Percentiles rank a stretch among this genome's conserved stretches.
These are phyloP conservation scores for Picochlorum sp. DNA, from an alignment of 139 green algal genomes.

Conservation along the genomic window DNA sequence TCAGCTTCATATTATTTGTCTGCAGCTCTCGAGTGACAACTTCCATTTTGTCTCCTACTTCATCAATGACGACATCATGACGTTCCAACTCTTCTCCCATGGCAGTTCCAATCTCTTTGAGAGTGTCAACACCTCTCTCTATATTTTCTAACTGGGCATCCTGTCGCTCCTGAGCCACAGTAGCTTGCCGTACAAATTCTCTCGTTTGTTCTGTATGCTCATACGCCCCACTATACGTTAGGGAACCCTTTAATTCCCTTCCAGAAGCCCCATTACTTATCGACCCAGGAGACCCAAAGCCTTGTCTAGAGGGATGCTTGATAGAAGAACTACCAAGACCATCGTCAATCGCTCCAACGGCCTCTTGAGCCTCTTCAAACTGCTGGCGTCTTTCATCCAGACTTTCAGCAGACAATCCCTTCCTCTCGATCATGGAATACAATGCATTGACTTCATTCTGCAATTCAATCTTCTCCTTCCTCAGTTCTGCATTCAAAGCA, in stretches of 20 bases:
- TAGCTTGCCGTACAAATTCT: conserved; percentile 38
- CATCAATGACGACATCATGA: conserved; percentile 71
- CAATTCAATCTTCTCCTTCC: conserved; percentile 24
- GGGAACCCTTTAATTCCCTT: not conserved
- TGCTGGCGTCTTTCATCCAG: conserved; percentile 2
- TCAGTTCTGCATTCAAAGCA: conserved; percentile 70
- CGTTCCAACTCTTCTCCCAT: conserved; percentile 68
- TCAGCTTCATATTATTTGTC: conserved; percentile 76
- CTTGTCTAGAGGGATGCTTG: not conserved
- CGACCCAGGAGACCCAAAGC: no score
- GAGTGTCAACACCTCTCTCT: conserved; percentile 47
- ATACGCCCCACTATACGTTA: not conserved
- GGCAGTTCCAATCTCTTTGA: conserved; percentile 62
- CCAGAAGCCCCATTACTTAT: no score
- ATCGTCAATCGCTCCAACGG: conserved; percentile 6
- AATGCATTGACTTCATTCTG: conserved; percentile 23
- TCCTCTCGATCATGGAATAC: conserved; percentile 16
- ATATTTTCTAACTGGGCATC: conserved; percentile 70
- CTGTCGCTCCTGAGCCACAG: conserved; percentile 50
- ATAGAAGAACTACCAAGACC: not conserved
- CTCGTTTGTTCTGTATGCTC: conserved; percentile 7
- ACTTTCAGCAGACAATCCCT: conserved; percentile 13
- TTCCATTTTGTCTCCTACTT: conserved; percentile 73
- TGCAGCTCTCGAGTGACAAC: conserved; percentile 58
- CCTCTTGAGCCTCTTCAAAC: conserved; percentile 2